Base-by-base conservation (phyloP, 106 monocot species). In the Iris macrosiphon region DNA sequence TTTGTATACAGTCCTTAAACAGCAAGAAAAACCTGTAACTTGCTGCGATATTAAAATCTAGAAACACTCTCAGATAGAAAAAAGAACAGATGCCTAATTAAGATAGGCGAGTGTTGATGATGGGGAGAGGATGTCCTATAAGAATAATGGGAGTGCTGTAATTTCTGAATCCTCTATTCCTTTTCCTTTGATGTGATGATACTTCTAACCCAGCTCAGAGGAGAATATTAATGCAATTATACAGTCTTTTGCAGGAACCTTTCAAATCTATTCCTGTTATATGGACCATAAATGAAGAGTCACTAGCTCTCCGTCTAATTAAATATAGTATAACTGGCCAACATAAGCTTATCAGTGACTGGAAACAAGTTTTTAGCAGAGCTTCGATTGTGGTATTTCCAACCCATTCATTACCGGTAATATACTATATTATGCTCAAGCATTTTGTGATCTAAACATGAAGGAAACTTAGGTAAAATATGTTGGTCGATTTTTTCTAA, bases 181-280 rank as follows among this genome's bases (percentile, higher is more conserved):
- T n/a, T n/a, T n/a, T n/a, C n/a, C n/a, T n/a, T n/a, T n/a, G n/a
- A n/a, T n/a, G n/a, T n/a, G n/a, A n/a, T n/a, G n/a, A n/a, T n/a
- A n/a, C n/a, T n/a, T n/a, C 50, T 2, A 26, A 48, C 2, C 4
- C 13, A 1, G 10, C 19, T 55, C 29, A 17, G 28, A 45, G 54
- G 45, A 28, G 37, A 63, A 57, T 49, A 45, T 66, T 67, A 64
- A 70, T 72, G 19, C 45, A 48, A 59, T 50, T 65, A 53, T 69
- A 72, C 90, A 91, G 96, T 76, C 80, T 98, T 70, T 67, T 76
- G 52, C 86, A 87, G 80, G 96, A 98, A 67, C 96, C 96, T 80
- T 98, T 98, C 69, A 91, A 81, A 80, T 83, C 83, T 40, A 54
- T 98, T 60, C 96, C 96, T 64, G 67, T 91, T 60, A 75, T 91